phyloP scores from a whole-genome alignment of 108 stramenopile genomes.

The Skeletonema costatum region DNA sequence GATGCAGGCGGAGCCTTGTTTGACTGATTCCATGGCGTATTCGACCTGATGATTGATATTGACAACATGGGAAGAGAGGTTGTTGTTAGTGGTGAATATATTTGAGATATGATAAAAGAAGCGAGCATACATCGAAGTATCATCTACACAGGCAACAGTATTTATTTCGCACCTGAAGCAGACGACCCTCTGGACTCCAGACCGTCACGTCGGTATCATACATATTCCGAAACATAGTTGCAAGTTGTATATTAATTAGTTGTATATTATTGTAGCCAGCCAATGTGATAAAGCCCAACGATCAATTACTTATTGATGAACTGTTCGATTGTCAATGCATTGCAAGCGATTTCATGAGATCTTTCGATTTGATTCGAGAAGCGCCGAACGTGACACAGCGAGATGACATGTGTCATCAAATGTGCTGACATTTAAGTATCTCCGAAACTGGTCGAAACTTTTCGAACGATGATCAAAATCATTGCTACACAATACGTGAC shows the following conservation, averaged over 20 bases:
- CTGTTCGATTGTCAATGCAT: not conserved
- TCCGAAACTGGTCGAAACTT: no score
- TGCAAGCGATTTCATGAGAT: not conserved
- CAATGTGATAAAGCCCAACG: not conserved
- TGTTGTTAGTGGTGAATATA: not conserved
- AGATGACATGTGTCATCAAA: no score
- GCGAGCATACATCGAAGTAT: not conserved
- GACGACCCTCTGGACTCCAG: slow-evolving; percentile 98
- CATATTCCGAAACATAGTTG: slow-evolving; percentile 96
- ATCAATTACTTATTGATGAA: not conserved
- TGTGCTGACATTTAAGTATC: no score
- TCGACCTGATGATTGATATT: slow-evolving; percentile 74
- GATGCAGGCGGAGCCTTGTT: slow-evolving; percentile 96
- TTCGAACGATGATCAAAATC: no score
- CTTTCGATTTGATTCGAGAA: no score
- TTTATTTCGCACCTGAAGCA: slow-evolving; percentile 87
- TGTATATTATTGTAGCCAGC: not conserved
- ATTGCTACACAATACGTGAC: not conserved
- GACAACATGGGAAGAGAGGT: not conserved
- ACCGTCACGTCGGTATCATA: slow-evolving; percentile 99
- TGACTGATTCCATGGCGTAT: slow-evolving; percentile 99
- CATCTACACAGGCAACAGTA: not conserved
- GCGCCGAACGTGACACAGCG: no score
- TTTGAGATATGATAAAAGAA: not conserved
- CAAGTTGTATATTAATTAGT: not conserved